These are phyloP conservation scores for Aspergillus hiratsukae DNA, from an alignment of 2,329 filamentous ascomycete species.

Conservation along the genomic window DNA sequence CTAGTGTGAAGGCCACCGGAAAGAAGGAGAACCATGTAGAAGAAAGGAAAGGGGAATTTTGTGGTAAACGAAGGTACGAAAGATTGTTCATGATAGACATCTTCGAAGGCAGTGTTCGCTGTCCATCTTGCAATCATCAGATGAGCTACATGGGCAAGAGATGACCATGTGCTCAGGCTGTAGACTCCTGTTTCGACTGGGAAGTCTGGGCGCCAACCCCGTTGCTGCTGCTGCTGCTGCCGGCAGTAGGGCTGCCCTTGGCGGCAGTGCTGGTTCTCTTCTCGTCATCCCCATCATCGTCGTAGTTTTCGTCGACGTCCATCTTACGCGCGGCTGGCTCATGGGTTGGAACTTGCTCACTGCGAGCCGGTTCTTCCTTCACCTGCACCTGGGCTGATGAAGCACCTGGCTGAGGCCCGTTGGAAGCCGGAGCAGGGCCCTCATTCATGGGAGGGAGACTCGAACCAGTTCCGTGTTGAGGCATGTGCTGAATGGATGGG, in stretches of 20 bases:
- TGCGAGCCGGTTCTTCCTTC: slow-evolving; percentile 52
- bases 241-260: slow-evolving; percentile 33
- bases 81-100: slow-evolving; percentile 1
- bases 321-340: slow-evolving; percentile 92
- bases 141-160: neutral
- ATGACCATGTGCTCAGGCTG: slow-evolving; percentile 16
- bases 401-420: slow-evolving; percentile 39
- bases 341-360: slow-evolving; percentile 51
- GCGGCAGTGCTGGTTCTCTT: slow-evolving; percentile 41
- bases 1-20: slow-evolving; percentile 9
- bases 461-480: slow-evolving; percentile 45
- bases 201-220: slow-evolving; percentile 24
- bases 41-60: neutral
- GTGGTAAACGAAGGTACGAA: slow-evolving; percentile 11
- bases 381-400: slow-evolving; percentile 49
- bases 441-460: slow-evolving; percentile 57
- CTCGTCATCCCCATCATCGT: slow-evolving; percentile 87
- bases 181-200: slow-evolving; percentile 29
- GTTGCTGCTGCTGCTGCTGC: slow-evolving; percentile 22
- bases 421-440: slow-evolving; percentile 34
- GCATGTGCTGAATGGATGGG: slow-evolving; percentile 46
- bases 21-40: slow-evolving; percentile 4
- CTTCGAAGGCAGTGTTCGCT: slow-evolving; percentile 11
- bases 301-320: slow-evolving; percentile 96
- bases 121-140: slow-evolving; percentile 1